These are phyloP conservation scores for Colletotrichum trifolii DNA, from an alignment of 2,329 filamentous ascomycete species.

Conservation along the genomic window DNA sequence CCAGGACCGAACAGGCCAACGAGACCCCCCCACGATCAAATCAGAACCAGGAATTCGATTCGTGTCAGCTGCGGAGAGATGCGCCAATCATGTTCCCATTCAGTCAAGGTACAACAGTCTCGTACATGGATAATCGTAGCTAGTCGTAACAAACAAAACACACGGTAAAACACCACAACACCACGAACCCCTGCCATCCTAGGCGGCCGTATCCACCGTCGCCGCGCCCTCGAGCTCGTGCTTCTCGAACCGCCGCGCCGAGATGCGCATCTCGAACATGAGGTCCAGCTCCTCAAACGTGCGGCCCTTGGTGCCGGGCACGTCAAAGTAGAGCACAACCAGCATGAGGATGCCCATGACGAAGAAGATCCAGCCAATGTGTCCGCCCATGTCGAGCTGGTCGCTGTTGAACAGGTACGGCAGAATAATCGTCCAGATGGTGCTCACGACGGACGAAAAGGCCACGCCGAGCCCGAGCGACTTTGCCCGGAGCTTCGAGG, in stretches of 20 bases:
- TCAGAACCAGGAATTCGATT: conserved; percentile 1
- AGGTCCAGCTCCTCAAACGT: conserved; percentile 48
- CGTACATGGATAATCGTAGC: conserved; percentile 1
- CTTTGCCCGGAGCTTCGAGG: conserved; percentile 32
- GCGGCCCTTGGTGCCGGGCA: conserved; percentile 44
- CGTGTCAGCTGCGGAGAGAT: conserved; percentile 9
- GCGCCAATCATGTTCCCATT: conserved; percentile 13
- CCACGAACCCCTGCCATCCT: not conserved
- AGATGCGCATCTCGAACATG: conserved; percentile 38
- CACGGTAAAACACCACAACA: conserved; percentile 1
- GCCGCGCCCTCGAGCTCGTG: conserved; percentile 21
- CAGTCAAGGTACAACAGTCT: not conserved
- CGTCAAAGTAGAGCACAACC: conserved; percentile 43
- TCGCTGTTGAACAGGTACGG: conserved; percentile 45
- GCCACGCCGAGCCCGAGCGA: conserved; percentile 30
- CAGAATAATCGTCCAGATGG: conserved; percentile 39
- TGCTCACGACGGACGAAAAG: conserved; percentile 32
- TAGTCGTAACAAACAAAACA: conserved; percentile 1
- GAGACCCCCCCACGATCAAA: not conserved
- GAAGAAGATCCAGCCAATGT: conserved; percentile 54
- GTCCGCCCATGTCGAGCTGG: conserved; percentile 50
- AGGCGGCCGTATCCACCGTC: conserved; percentile 12
- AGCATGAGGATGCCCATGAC: conserved; percentile 43
- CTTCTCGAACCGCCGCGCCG: conserved; percentile 31
- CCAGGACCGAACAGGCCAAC: not conserved